Conservation (phyloP, 1,284 basidiomycete genomes). For the Rugosomyces carneus region DNA sequence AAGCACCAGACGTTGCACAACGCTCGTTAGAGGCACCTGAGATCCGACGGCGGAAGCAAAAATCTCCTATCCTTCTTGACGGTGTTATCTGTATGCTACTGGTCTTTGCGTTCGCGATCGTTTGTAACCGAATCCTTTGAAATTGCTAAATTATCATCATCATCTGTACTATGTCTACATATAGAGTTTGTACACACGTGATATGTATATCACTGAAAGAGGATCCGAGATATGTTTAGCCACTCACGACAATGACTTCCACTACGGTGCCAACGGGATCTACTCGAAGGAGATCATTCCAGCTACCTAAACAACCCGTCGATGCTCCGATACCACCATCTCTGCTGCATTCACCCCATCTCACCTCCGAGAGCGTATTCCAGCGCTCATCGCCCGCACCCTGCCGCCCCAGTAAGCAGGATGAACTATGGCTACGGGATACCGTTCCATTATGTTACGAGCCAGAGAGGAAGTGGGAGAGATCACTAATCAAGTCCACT, state of each 20-base stretch:
- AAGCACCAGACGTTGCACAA: neutral
- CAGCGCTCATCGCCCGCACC: slow-evolving; percentile 27
- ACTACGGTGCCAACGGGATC: neutral
- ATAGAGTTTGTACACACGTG: neutral
- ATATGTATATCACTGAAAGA: no score
- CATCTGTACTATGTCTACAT: neutral
- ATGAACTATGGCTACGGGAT: slow-evolving; percentile 57
- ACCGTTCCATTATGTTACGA: slow-evolving; percentile 39
- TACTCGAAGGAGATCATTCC: slow-evolving; percentile 20
- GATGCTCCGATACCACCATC: slow-evolving; percentile 50
- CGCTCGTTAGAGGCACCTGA: neutral
- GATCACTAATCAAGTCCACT: slow-evolving; percentile 1
- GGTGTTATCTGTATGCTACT: slow-evolving; percentile 63
- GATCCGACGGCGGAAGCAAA: slow-evolving; percentile 9
- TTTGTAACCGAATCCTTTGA: slow-evolving; percentile 54
- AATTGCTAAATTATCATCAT: neutral
- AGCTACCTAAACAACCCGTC: slow-evolving; percentile 23
- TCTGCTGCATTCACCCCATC: slow-evolving; percentile 45
- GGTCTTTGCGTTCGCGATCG: slow-evolving; percentile 54
- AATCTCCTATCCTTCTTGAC: slow-evolving; percentile 36
- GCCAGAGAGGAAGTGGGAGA: slow-evolving; percentile 5
- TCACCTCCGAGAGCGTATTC: slow-evolving; percentile 45
- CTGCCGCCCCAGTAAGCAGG: slow-evolving; percentile 37
- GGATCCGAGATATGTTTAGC: no score
- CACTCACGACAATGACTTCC: neutral